A percentile compares a stretch with the other conserved stretches of the same genome.
Conservation (phyloP, 495 filamentous ascomycete species). For the Annulohypoxylon maeteangense region DNA sequence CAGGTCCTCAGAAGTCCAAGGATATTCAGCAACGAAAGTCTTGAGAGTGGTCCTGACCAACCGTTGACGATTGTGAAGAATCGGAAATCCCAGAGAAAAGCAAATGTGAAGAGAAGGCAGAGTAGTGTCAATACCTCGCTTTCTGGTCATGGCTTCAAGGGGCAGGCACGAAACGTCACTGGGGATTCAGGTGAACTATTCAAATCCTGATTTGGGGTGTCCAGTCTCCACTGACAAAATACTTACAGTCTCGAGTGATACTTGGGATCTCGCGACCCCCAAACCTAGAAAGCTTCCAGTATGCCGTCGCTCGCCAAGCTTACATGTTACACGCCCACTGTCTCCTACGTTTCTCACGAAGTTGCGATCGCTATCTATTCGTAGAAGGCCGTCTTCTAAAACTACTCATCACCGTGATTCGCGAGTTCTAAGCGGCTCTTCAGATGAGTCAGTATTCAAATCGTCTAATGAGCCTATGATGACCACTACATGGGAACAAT, state of each 20-base stretch:
- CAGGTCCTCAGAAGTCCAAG: slow-evolving; percentile 41
- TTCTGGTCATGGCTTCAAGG: neutral
- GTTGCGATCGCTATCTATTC: slow-evolving; percentile 37
- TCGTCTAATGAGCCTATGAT: slow-evolving; percentile 1
- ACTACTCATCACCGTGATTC: slow-evolving; percentile 17
- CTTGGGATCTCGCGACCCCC: slow-evolving; percentile 14
- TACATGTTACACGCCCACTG: slow-evolving; percentile 7
- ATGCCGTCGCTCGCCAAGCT: slow-evolving; percentile 34
- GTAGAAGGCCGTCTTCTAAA: slow-evolving; percentile 36
- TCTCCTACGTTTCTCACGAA: slow-evolving; percentile 34
- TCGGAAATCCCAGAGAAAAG: slow-evolving; percentile 25
- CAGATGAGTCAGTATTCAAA: slow-evolving; percentile 35
- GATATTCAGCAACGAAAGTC: slow-evolving; percentile 38
- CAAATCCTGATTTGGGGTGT: neutral
- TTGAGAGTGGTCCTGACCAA: slow-evolving; percentile 32
- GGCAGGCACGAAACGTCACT: neutral
- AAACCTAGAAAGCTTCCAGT: slow-evolving; percentile 17
- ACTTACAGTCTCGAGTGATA: slow-evolving; percentile 11
- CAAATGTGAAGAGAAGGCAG: neutral
- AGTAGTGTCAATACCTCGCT: neutral
- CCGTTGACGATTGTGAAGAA: slow-evolving; percentile 44
- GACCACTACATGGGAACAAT: slow-evolving; percentile 14
- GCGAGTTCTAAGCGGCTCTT: slow-evolving; percentile 30
- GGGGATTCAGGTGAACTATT: slow-evolving; percentile 16
- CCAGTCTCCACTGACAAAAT: neutral